A percentile compares a stretch with the other conserved stretches of the same genome.
Conservation (phyloP, 257 asterid genomes). For the Gentiana straminea region DNA sequence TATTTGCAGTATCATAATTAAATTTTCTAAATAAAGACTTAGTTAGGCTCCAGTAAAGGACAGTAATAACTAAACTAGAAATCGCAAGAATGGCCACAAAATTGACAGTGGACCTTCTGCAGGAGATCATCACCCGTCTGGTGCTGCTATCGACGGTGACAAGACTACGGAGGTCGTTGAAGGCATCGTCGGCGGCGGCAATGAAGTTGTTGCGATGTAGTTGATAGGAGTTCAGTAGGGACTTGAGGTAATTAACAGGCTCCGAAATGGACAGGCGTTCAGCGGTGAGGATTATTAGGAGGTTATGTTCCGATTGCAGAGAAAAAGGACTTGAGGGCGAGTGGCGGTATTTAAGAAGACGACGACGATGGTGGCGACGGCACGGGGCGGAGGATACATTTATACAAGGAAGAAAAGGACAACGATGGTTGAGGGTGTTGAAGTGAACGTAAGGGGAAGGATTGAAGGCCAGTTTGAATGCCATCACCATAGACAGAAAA, state of each 20-base stretch:
- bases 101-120: conserved; percentile 66
- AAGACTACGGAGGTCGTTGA: conserved; percentile 51
- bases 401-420: conserved; percentile 10
- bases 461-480: neutral
- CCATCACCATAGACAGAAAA: too few species aligned
- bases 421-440: conserved; percentile 22
- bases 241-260: conserved; percentile 35
- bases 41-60: conserved; percentile 35
- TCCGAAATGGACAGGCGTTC: conserved; percentile 13
- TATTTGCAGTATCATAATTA: conserved; percentile 4
- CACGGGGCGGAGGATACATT: conserved; percentile 25
- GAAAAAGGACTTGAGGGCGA: conserved; percentile 9
- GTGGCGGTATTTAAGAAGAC: conserved; percentile 33
- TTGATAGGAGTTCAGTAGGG: conserved; percentile 23
- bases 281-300: conserved; percentile 42
- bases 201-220: conserved; percentile 30
- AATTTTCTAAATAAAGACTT: conserved; percentile 10
- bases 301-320: conserved; percentile 42
- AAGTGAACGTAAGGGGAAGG: conserved; percentile 15
- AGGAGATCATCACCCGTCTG: conserved; percentile 49
- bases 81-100: conserved; percentile 30
- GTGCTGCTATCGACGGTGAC: conserved; percentile 30
- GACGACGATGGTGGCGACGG: conserved; percentile 71
- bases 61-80: conserved; percentile 32
- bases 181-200: conserved; percentile 40